These are phyloP conservation scores for Marasmius tenuissimus DNA, from an alignment of 1,284 basidiomycete species.

Conservation along the genomic window DNA sequence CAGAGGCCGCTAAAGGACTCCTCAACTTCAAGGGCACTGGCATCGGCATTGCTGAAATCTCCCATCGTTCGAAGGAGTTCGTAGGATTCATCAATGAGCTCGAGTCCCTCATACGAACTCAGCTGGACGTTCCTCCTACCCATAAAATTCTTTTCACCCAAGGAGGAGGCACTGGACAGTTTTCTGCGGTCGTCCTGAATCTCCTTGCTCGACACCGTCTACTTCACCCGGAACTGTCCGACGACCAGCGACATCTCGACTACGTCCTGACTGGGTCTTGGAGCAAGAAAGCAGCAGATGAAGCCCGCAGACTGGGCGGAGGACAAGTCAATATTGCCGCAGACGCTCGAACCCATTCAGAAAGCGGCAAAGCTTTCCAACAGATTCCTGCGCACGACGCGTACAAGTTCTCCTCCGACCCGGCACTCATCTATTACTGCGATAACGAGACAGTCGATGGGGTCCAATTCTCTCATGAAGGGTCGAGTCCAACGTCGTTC, in stretches of 20 bases:
- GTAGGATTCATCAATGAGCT: conserved; percentile 67
- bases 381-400: conserved; percentile 73
- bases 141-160: conserved; percentile 90
- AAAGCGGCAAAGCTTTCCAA: conserved; percentile 75
- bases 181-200: conserved; percentile 88
- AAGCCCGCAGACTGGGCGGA: conserved; percentile 70
- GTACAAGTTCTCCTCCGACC: conserved; percentile 78
- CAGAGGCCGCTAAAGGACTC: conserved; percentile 76
- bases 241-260: conserved; percentile 68
- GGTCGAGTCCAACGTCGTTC: conserved; percentile 65
- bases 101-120: conserved; percentile 68
- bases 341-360: conserved; percentile 61
- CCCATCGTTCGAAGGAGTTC: conserved; percentile 91
- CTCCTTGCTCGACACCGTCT: conserved; percentile 79
- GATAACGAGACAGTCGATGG: conserved; percentile 99
- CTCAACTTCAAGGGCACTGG: conserved; percentile 88
- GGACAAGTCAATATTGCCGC: conserved; percentile 69
- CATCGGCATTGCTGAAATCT: conserved; percentile 92
- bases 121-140: conserved; percentile 80
- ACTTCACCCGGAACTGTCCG: conserved; percentile 55
- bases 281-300: conserved; percentile 84
- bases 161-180: conserved; percentile 89
- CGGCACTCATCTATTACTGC: conserved; percentile 97
- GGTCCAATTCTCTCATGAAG: conserved; percentile 79
- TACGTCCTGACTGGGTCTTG: conserved; percentile 92